These are phyloP conservation scores for Metrosideros polymorpha DNA, from an alignment of 441 rosid genomes.

Conservation along the genomic window DNA sequence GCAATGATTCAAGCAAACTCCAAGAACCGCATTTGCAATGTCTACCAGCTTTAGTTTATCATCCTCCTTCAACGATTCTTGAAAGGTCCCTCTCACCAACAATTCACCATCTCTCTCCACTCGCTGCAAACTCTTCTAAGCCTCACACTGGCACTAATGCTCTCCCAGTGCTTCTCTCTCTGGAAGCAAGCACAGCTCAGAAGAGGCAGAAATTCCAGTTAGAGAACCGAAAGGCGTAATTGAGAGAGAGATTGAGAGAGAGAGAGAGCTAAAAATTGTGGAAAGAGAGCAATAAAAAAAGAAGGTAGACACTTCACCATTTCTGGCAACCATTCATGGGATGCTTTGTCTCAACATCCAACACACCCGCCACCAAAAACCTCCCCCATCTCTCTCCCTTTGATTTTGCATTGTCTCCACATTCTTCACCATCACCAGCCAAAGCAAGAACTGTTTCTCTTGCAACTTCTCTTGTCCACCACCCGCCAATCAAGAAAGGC, in stretches of 20 bases:
- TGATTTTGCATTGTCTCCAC: slow-evolving; percentile 8
- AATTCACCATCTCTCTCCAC: slow-evolving; percentile 7
- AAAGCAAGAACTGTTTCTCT: slow-evolving; percentile 45
- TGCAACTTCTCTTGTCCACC: slow-evolving; percentile 71
- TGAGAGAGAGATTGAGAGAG: not conserved
- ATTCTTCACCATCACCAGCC: slow-evolving; percentile 14
- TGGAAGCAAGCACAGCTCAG: not conserved
- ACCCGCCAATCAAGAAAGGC: slow-evolving; percentile 74
- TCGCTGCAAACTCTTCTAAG: not conserved
- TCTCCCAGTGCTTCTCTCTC: not conserved
- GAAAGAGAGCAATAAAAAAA: not conserved
- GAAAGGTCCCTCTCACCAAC: slow-evolving; percentile 44
- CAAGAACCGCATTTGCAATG: not conserved
- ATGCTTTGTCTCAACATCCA: not conserved
- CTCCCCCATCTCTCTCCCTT: slow-evolving; percentile 7
- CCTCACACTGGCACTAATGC: not conserved
- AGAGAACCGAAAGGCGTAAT: not conserved
- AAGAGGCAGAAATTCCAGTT: not conserved
- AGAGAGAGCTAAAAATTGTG: not conserved
- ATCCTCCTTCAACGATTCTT: slow-evolving; percentile 25
- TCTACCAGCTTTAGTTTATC: slow-evolving; percentile 1
- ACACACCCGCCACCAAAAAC: slow-evolving; percentile 16
- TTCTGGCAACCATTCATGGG: slow-evolving; percentile 1
- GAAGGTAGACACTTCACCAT: not conserved
- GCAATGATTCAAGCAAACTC: not conserved